Conservation (phyloP, 768 basidiomycete genomes). For the Omphalotus guepiniiformis region DNA sequence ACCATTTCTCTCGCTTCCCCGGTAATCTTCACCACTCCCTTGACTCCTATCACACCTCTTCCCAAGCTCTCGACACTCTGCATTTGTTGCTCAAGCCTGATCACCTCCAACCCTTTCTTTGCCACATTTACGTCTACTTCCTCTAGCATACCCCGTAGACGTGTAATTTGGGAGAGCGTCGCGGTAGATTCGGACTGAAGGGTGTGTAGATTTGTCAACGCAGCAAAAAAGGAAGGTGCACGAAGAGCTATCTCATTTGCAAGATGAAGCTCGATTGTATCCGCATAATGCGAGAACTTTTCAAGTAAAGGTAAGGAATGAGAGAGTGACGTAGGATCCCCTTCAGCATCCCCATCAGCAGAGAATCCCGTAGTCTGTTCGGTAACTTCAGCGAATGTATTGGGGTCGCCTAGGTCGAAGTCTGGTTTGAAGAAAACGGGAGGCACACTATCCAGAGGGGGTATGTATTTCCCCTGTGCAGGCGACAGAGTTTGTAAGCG, state of each 20-base stretch:
- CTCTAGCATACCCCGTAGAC: conserved; percentile 64
- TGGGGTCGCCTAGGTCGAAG: conserved; percentile 82
- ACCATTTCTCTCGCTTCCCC: conserved; percentile 69
- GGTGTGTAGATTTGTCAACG: conserved; percentile 89
- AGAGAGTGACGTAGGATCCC: conserved; percentile 60
- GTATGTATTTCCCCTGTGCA: conserved; percentile 43
- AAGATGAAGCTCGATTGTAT: conserved; percentile 92
- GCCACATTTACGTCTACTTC: conserved; percentile 78
- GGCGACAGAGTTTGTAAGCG: conserved; percentile 16
- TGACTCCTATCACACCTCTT: conserved; percentile 60
- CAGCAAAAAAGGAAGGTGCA: conserved; percentile 93
- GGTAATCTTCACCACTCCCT: conserved; percentile 73
- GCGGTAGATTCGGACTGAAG: conserved; percentile 85
- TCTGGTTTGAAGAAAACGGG: conserved; percentile 69
- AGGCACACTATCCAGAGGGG: conserved; percentile 74
- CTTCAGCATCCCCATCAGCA: conserved; percentile 30
- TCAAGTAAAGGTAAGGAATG: conserved; percentile 77
- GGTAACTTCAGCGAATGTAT: conserved; percentile 73
- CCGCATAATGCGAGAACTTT: conserved; percentile 86
- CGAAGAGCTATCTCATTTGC: conserved; percentile 88
- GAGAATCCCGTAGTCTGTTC: too few species aligned
- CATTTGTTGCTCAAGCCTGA: conserved; percentile 60
- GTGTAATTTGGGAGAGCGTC: conserved; percentile 72
- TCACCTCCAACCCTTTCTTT: conserved; percentile 72
- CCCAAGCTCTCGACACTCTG: conserved; percentile 55